phyloP scores from a whole-genome alignment of 2,329 filamentous ascomycete species.

The Verticillium albo-atrum region DNA sequence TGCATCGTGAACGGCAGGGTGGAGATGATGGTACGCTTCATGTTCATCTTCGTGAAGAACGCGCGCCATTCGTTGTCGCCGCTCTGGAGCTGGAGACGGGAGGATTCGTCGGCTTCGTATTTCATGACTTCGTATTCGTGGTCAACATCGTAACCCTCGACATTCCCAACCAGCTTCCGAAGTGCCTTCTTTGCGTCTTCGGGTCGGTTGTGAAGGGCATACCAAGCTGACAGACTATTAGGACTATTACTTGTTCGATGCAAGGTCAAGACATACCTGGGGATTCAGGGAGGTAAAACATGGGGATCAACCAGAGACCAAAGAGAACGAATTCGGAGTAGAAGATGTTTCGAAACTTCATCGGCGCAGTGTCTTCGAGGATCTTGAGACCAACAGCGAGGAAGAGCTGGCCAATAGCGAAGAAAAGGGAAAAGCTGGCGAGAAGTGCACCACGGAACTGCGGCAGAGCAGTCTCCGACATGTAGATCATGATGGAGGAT shows the following conservation, averaged over 20 bases:
- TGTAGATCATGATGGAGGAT: constrained; percentile 4
- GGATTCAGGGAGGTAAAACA: constrained; percentile 4
- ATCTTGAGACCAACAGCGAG: constrained; percentile 4
- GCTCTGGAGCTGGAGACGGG: constrained; percentile 6
- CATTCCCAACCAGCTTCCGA: neutral
- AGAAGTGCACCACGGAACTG: constrained; percentile 4
- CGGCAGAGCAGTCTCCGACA: constrained; percentile 4
- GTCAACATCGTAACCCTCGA: constrained; percentile 10
- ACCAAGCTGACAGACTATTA: neutral
- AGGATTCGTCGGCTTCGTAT: constrained; percentile 11
- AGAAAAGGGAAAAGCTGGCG: constrained; percentile 3
- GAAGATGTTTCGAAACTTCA: constrained; percentile 5
- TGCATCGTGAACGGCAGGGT: constrained; percentile 16
- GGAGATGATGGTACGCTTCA: constrained; percentile 14
- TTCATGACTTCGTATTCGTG: constrained; percentile 15
- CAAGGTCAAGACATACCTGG: neutral
- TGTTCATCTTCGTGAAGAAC: constrained; percentile 7
- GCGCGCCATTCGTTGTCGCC: constrained; percentile 1
- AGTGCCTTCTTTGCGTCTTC: constrained; percentile 13
- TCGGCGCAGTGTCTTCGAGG: constrained; percentile 1
- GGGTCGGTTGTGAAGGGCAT: neutral
- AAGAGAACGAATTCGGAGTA: constrained; percentile 6
- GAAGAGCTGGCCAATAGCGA: constrained; percentile 5
- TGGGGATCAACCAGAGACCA: constrained; percentile 2
- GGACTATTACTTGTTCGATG: neutral